Base-by-base conservation (phyloP, 2,329 filamentous ascomycete genomes). In the Taxawa tesnikishii region DNA sequence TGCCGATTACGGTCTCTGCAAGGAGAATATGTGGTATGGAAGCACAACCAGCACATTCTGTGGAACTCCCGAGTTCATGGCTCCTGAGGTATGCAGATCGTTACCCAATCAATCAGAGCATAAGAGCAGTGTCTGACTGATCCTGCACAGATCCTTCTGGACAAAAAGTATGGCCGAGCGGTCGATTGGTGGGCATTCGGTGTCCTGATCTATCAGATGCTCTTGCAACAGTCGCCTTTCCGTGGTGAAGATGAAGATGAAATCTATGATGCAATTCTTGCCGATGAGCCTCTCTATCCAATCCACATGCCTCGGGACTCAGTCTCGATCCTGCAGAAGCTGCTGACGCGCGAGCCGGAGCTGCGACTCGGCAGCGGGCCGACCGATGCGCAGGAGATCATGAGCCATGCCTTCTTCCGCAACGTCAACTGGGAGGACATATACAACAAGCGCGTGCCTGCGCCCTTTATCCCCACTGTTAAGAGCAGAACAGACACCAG, bases 131-230 rank as follows among this genome's bases (percentile, higher is more conserved):
- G n/a, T n/a, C n/a, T n/a, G n/a, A n/a, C n/a, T n/a, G n/a, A n/a
- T n/a, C n/a, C 4, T 21, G 27, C 14, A 12, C 40, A 92, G 80
- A 98, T 98, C 60, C 65, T 98, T 21, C 68, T 96, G 36, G 90
- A 98, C 56, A 98, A 98, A 68, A 96, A 94, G 54, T 98, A 98
- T 50, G 88, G 87, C 28, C 79, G 90, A 37, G 84, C 90, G 11
- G 90, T 98, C 26, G 90, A 98, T 58, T 98, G 90, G 90, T 98
- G 90, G 90, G 92, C 92, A 5, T 98, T 98, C 59, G 90, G 90
- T 55, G 90, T 98, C 18, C 65, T 98, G 47, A 98, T 98, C 49
- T 98, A 98, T 64, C 90, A 98, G 59, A 98, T 98, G 92, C 79
- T 98, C 36, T 74, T 98, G 29, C 92, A 98, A 54, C 92, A 98